A percentile compares a stretch with the other conserved stretches of the same genome.
Evolutionary conservation across 805 yeast species (phyloP).

Genomic region (Ogataea paraovalis): DNA sequence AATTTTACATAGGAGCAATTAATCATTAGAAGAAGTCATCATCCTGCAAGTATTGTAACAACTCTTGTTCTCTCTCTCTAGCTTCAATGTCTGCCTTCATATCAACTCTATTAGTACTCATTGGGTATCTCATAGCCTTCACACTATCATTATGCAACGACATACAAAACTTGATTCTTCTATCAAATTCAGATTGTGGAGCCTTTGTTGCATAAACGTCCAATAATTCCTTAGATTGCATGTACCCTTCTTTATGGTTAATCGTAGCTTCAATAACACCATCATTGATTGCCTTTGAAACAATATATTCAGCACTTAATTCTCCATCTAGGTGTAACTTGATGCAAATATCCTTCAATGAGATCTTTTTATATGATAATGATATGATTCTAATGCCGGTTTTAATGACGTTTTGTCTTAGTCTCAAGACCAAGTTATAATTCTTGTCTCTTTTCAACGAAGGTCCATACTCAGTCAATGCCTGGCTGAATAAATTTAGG

Average conservation of each 20-base stretch:
- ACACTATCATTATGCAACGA: slow-evolving; percentile 87
- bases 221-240: slow-evolving; percentile 82
- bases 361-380: slow-evolving; percentile 83
- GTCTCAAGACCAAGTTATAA: slow-evolving; percentile 77
- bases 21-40: slow-evolving; percentile 37
- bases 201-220: slow-evolving; percentile 84
- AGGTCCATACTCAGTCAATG: slow-evolving; percentile 58
- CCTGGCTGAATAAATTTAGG: slow-evolving; percentile 70
- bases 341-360: slow-evolving; percentile 89
- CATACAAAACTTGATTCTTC: slow-evolving; percentile 90
- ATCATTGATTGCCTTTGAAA: slow-evolving; percentile 93
- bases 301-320: slow-evolving; percentile 94
- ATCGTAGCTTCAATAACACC: slow-evolving; percentile 95
- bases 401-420: slow-evolving; percentile 95
- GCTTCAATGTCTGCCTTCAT: slow-evolving; percentile 50
- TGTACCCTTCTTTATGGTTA: slow-evolving; percentile 84
- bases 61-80: slow-evolving; percentile 49
- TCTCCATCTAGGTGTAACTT: slow-evolving; percentile 90
- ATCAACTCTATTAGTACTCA: slow-evolving; percentile 47
- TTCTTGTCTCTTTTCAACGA: slow-evolving; percentile 71
- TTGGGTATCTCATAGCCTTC: slow-evolving; percentile 91
- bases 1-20: neutral
- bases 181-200: slow-evolving; percentile 87
- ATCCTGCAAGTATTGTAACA: slow-evolving; percentile 39
- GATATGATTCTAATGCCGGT: slow-evolving; percentile 95